Evolutionary conservation across 352 stramenopile genomes (phyloP).

Genomic region (Globisporangium uncinulatum): DNA sequence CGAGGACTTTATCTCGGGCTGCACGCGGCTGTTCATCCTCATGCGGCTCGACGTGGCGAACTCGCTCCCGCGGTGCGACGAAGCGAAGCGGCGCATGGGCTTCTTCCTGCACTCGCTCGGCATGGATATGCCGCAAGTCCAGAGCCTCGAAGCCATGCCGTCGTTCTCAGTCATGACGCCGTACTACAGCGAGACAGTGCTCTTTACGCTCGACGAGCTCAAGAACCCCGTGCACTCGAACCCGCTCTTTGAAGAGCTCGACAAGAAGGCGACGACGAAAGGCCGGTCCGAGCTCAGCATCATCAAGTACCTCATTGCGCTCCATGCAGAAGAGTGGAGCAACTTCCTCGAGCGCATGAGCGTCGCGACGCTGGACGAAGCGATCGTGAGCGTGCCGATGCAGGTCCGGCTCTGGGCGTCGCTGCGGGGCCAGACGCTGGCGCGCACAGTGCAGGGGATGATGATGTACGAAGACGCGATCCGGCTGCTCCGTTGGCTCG

Average conservation of each 20-base stretch:
- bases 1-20: conserved; percentile 70
- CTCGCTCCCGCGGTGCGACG: conserved; percentile 71
- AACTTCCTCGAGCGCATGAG: conserved; percentile 86
- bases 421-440: conserved; percentile 79
- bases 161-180: conserved; percentile 88
- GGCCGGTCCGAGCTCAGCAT: conserved; percentile 76
- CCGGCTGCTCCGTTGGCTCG: conserved; percentile 78
- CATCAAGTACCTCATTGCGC: conserved; percentile 85
- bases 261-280: conserved; percentile 71
- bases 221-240: conserved; percentile 81
- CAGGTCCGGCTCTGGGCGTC: conserved; percentile 84
- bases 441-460: conserved; percentile 85
- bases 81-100: conserved; percentile 79
- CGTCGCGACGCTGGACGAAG: conserved; percentile 62
- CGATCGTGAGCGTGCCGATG: conserved; percentile 50
- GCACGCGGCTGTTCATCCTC: conserved; percentile 78
- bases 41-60: conserved; percentile 61
- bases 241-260: conserved; percentile 67
- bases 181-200: conserved; percentile 84
- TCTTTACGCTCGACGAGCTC: conserved; percentile 84
- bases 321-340: conserved; percentile 85
- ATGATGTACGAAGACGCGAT: conserved; percentile 85
- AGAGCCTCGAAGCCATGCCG: conserved; percentile 74
- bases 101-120: conserved; percentile 84
- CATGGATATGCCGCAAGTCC: conserved; percentile 80